phyloP scores from a whole-genome alignment of 2,329 filamentous ascomycete genomes.

The Westerdykella sp. region DNA sequence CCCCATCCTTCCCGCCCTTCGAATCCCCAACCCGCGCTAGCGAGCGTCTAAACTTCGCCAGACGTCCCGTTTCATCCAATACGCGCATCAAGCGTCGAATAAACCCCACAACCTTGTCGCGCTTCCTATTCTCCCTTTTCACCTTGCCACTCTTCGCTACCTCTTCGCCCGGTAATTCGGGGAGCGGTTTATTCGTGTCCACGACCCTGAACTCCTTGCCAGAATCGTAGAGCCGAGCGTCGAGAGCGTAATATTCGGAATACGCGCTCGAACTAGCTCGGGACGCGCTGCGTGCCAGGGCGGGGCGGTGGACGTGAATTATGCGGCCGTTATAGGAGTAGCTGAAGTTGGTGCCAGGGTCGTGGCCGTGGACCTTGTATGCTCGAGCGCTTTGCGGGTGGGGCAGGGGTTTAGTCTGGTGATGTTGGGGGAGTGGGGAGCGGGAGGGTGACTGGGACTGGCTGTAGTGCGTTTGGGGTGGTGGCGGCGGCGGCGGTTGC shows the following conservation, averaged over 20 bases:
- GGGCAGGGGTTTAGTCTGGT: too few species aligned
- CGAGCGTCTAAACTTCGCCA: slow-evolving; percentile 3
- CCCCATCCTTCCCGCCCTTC: too few species aligned
- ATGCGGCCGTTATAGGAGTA: slow-evolving; percentile 16
- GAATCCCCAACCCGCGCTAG: too few species aligned
- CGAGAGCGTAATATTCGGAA: slow-evolving; percentile 8
- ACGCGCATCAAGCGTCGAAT: slow-evolving; percentile 9
- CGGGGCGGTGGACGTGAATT: slow-evolving; percentile 10
- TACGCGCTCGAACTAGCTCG: neutral
- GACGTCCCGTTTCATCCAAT: slow-evolving; percentile 7
- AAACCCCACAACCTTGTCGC: slow-evolving; percentile 4
- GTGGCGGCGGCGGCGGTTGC: neutral
- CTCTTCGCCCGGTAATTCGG: too few species aligned
- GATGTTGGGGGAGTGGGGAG: too few species aligned
- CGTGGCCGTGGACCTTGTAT: slow-evolving; percentile 6
- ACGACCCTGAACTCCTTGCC: too few species aligned
- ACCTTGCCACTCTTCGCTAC: too few species aligned
- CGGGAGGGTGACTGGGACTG: too few species aligned
- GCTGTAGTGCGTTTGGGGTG: too few species aligned
- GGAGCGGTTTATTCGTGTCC: too few species aligned
- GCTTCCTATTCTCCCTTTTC: neutral
- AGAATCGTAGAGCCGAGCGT: slow-evolving; percentile 4
- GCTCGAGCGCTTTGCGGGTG: too few species aligned
- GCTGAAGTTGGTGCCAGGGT: slow-evolving; percentile 4
- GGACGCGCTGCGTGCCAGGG: neutral